Percentiles rank a stretch among this genome's conserved stretches.
Conservation (phyloP, 1,284 basidiomycete species). For the Porodaedalea pini region DNA sequence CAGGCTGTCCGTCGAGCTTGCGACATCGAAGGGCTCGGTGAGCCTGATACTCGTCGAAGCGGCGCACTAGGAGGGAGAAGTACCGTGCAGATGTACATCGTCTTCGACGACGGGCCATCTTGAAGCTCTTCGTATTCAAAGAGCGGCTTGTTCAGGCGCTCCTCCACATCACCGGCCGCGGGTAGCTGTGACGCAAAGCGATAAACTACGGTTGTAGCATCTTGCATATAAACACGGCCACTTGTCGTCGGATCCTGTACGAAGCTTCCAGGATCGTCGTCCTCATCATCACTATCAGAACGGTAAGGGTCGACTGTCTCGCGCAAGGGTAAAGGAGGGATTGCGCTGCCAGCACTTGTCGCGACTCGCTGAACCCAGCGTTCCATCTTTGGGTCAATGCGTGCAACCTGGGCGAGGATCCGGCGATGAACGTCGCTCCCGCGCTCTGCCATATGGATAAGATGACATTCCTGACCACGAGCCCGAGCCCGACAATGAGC, state of each 20-base stretch:
- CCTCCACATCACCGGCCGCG: conserved; percentile 19
- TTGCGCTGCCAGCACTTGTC: conserved; percentile 36
- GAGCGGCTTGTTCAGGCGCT: conserved; percentile 29
- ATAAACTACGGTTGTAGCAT: conserved; percentile 53
- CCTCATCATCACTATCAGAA: conserved; percentile 47
- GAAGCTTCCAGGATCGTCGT: conserved; percentile 29
- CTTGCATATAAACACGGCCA: conserved; percentile 48
- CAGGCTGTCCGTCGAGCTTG: conserved; percentile 58
- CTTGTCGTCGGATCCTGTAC: conserved; percentile 58
- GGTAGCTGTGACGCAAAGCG: conserved; percentile 38
- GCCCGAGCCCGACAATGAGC: conserved; percentile 48
- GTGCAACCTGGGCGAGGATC: conserved; percentile 36
- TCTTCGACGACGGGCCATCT: conserved; percentile 20
- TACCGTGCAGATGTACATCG: conserved; percentile 46
- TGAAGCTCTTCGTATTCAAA: conserved; percentile 40
- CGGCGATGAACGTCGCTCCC: conserved; percentile 52
- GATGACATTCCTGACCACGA: conserved; percentile 43
- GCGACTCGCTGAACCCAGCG: conserved; percentile 47
- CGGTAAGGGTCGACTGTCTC: conserved; percentile 41
- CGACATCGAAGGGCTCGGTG: conserved; percentile 40
- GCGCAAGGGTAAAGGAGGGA: conserved; percentile 43
- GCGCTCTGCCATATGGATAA: conserved; percentile 63
- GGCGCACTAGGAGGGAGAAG: conserved; percentile 42
- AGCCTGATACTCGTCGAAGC: conserved; percentile 42
- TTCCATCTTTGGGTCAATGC: conserved; percentile 31